phyloP scores from a whole-genome alignment of 2,329 filamentous ascomycete species.

The Blumeria graminis region DNA sequence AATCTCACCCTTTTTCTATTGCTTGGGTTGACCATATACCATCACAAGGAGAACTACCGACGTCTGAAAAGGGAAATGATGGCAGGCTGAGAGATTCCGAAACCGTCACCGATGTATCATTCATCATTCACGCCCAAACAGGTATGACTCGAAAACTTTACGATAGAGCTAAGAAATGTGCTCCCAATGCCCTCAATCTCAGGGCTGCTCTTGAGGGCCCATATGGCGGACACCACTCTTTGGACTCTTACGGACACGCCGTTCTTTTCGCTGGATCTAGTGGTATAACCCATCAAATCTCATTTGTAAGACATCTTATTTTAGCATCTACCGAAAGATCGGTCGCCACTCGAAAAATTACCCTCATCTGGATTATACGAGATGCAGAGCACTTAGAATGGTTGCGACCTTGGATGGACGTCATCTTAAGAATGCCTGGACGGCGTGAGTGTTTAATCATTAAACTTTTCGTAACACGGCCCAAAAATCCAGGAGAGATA shows the following conservation, averaged over 20 bases:
- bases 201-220: conserved; percentile 66
- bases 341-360: conserved; percentile 57
- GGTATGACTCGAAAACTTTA: conserved; percentile 72
- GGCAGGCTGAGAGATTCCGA: conserved; percentile 17
- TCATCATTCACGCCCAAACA: conserved; percentile 68
- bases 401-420: conserved; percentile 68
- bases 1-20: conserved; percentile 56
- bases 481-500: conserved; percentile 54
- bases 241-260: conserved; percentile 64
- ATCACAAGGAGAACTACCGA: conserved; percentile 13
- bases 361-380: conserved; percentile 80
- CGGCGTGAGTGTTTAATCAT: conserved; percentile 67
- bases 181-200: conserved; percentile 3
- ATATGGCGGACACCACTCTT: conserved; percentile 59
- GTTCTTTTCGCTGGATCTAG: conserved; percentile 58
- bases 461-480: conserved; percentile 74
- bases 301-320: conserved; percentile 59
- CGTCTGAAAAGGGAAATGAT: conserved; percentile 16
- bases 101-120: conserved; percentile 34
- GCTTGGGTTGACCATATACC: conserved; percentile 42
- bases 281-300: conserved; percentile 58
- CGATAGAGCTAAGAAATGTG: conserved; percentile 31
- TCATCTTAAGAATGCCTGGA: conserved; percentile 51
- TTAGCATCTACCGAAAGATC: conserved; percentile 43
- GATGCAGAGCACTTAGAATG: conserved; percentile 77